Evolutionary conservation across 2,329 filamentous ascomycete genomes (phyloP), one percentile per base, ranked within the genome.

Genomic region (Myriosclerotinia curreyana): DNA sequence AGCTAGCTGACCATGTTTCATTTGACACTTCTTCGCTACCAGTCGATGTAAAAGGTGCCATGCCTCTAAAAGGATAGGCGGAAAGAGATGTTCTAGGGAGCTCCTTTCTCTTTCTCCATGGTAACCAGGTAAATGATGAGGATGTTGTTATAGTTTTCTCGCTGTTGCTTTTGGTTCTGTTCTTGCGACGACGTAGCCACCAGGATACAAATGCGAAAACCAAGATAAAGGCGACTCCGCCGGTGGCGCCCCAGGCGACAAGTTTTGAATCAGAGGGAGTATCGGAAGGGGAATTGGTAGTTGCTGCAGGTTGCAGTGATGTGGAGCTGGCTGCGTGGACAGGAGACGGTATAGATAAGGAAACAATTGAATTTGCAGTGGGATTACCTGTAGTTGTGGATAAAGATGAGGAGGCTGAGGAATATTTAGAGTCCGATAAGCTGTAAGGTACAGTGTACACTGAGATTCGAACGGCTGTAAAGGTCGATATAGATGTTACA

Each of bases 191-290:
- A 28, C 25, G 48, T 34, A 52, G 8, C 38, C 38, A 12, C 59
- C 59, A 61, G 11, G 25, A 42, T n/a, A 53, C 0, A 15, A 53
- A 40, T 4, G 34, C 36, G n/a, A 53, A 61, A 5, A 53, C 2
- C 12, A 61, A 42, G 14, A 61, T 17, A 14, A 53, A 51, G 14
- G 59, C 59, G 11, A 61, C 20, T 22, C 59, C 59, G 2, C 59
- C 12, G 1, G 17, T 61, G 20, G 48, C 25, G 3, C 49, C 36
- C 36, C 48, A 51, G 2, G 38, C 49, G 14, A 61, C 28, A 42
- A 42, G 17, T 42, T 44, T 61, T 5, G 55, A 25, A 7, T 51
- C 38, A 15, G 36, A 12, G 12, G 25, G 22, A 20, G 34, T 40
- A 17, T 17, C 11, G 14, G 48, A n/a, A 22, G 20, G 12, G 8